Conservation (phyloP, 2,329 filamentous ascomycete genomes). For the Talaromyces islandicus region DNA sequence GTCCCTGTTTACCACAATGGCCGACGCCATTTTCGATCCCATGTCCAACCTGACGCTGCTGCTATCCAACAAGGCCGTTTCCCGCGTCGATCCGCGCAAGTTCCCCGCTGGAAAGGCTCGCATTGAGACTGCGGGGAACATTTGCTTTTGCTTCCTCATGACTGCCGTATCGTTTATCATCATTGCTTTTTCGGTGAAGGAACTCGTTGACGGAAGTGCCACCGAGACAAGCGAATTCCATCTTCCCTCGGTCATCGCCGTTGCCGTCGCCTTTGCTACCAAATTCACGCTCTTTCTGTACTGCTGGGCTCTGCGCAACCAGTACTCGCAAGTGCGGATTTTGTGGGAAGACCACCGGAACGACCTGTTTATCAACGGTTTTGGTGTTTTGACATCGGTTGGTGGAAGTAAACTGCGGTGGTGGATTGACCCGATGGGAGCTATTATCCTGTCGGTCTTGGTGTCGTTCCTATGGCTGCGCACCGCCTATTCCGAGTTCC, state of each 20-base stretch:
- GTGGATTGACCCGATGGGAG: conserved; percentile 94
- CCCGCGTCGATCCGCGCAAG: conserved; percentile 73
- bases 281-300: conserved; percentile 83
- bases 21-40: conserved; percentile 90
- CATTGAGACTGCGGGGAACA: conserved; percentile 93
- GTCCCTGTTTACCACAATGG: conserved; percentile 96
- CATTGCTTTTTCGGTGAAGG: conserved; percentile 76
- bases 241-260: conserved; percentile 77
- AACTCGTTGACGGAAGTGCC: conserved; percentile 51
- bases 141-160: conserved; percentile 96
- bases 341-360: conserved; percentile 97
- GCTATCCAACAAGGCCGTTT: conserved; percentile 79
- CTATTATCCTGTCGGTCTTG: conserved; percentile 72
- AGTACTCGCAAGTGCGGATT: conserved; percentile 86
- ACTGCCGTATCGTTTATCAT: conserved; percentile 84
- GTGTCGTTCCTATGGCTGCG: conserved; percentile 76
- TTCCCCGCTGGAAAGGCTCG: conserved; percentile 92
- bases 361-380: conserved; percentile 92
- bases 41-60: conserved; percentile 84
- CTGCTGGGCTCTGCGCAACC: conserved; percentile 84
- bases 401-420: conserved; percentile 80
- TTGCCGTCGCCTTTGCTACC: conserved; percentile 74
- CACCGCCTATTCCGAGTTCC: conserved; percentile 83
- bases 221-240: conserved; percentile 62
- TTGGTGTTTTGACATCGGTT: conserved; percentile 86